A percentile compares a stretch with the other conserved stretches of the same genome.
Evolutionary conservation across 2,329 filamentous ascomycete genomes (phyloP).

Genomic region (Aspergillus sergii): DNA sequence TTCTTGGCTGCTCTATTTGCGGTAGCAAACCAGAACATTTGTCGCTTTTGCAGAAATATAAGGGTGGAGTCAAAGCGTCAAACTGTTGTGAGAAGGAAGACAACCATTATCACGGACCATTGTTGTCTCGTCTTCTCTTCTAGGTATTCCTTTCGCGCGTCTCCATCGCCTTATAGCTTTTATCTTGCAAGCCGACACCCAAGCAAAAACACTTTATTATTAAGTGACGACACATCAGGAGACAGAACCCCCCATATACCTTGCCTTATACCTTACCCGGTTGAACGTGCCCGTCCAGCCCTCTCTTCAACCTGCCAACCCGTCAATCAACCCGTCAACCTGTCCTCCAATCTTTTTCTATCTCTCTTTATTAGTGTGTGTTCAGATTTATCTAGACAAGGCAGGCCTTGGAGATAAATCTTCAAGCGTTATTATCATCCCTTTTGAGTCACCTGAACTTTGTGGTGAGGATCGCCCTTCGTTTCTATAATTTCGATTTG

Average conservation of each 20-base stretch:
- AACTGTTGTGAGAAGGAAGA: background rate
- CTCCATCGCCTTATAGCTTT: no score
- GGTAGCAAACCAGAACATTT: background rate
- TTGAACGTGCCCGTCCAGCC: background rate
- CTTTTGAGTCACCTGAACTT: constrained; percentile 38
- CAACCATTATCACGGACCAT: background rate
- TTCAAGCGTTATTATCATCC: constrained; percentile 28
- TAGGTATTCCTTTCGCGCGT: background rate
- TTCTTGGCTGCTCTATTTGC: background rate
- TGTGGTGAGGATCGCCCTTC: constrained; percentile 67
- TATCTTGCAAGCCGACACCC: background rate
- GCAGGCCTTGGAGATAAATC: constrained; percentile 29
- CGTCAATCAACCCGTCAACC: background rate
- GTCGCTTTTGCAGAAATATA: background rate
- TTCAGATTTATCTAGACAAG: constrained; percentile 16
- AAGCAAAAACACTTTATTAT: background rate
- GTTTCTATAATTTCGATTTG: constrained; percentile 44
- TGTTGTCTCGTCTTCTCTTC: background rate
- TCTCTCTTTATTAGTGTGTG: background rate
- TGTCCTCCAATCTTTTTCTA: background rate
- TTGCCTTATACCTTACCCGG: background rate
- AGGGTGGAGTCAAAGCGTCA: background rate
- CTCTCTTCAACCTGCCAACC: background rate
- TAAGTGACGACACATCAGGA: background rate
- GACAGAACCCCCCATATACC: background rate